Base-by-base conservation (phyloP, 139 green algal genomes). In the Monoraphidium neglectum region DNA sequence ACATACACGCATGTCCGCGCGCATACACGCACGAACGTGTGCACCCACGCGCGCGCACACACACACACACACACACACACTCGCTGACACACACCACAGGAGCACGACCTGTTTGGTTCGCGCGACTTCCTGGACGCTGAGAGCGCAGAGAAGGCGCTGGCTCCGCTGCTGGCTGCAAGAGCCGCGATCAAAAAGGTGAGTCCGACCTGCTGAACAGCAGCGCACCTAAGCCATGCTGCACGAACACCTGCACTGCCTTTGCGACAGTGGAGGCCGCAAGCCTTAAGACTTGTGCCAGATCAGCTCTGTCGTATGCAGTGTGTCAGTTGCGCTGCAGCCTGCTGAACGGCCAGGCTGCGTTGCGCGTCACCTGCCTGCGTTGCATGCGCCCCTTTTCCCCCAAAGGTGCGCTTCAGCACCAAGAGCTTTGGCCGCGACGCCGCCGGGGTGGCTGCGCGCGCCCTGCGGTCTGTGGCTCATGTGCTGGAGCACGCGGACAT, bases 391-490 rank as follows among this genome's bases (percentile, higher is more conserved):
- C n/a, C n/a, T n/a, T n/a, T n/a, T n/a, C 61, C 6, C 38, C 60
- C 68, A 64, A 51, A 83, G 62, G 87, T 98, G 70, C 90, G 88
- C 59, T 91, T 98, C 72, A 94, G 85, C 84, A 97, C 88, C 74
- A 97, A 98, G 77, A 93, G 84, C 74, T 98, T 98, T 87, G 91
- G 90, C 5, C 40, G 80, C 13, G 92, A 96, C 3, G 90, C 93
- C 15, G 92, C 94, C 3, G 69, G 72, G 12, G 91, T 97, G n/a
- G 93, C 90, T 8, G 89, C 91, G 2, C 47, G 79, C 5, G 93
- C 88, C 5, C 87, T 98, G 54, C 47, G 46, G 0, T 91, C 91
- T 59, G 78, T 92, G 0, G 64, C 77, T 0, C 62, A 4, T 28
- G 84, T n/a, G 8, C 82, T 98, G 35, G 72, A 68, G 46, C 75